A percentile compares a stretch with the other conserved stretches of the same genome.
Evolutionary conservation across 768 basidiomycete species (phyloP).

Genomic region (Mycena capillaripes): DNA sequence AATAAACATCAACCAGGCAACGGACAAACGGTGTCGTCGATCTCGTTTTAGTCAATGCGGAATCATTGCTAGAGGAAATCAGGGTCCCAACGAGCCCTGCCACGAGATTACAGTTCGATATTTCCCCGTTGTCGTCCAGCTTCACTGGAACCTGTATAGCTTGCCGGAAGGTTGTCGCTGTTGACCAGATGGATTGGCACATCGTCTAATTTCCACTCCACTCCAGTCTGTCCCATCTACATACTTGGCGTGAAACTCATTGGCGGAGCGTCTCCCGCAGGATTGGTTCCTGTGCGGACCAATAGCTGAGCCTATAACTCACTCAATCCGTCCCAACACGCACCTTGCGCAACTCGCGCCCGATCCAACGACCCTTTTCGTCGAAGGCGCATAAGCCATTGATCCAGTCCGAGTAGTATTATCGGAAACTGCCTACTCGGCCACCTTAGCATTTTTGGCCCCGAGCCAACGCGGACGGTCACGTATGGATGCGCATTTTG

Average conservation of each 20-base stretch:
- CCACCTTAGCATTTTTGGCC: no score
- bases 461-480: no score
- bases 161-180: no score
- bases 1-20: no score
- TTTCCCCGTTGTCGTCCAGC: neutral
- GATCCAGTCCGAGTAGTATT: constrained; percentile 31
- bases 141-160: no score
- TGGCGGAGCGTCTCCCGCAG: neutral
- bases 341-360: neutral
- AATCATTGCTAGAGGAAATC: neutral
- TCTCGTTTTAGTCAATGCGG: neutral
- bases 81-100: neutral
- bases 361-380: constrained; percentile 31
- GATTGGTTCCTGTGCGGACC: neutral
- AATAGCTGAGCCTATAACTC: no score
- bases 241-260: neutral
- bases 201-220: neutral
- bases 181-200: neutral
- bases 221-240: no score
- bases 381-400: neutral
- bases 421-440: no score
- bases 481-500: no score
- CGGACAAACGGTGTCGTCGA: neutral
- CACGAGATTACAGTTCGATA: neutral
- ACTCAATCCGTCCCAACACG: neutral